These are phyloP conservation scores for Cylindrotheca closterium DNA, from an alignment of 108 stramenopile genomes.

Conservation along the genomic window DNA sequence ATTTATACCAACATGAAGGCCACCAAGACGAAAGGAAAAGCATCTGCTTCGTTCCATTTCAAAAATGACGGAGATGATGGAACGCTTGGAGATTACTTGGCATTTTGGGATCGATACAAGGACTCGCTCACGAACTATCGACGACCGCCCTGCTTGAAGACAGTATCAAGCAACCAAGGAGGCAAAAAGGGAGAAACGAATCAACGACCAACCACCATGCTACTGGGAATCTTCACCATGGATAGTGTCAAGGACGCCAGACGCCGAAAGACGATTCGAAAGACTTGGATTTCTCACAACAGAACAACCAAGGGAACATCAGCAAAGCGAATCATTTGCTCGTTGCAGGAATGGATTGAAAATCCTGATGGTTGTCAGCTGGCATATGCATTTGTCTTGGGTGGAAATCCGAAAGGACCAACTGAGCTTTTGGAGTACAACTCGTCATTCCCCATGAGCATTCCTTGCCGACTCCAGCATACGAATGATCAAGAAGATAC, in stretches of 20 bases:
- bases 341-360: neutral
- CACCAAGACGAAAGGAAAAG: no score
- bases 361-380: constrained; percentile 20
- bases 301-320: no score
- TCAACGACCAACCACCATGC: neutral
- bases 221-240: constrained; percentile 17
- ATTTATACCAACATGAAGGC: no score
- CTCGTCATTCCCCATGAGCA: constrained; percentile 8
- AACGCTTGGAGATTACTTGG: constrained; percentile 1
- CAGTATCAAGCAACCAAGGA: neutral
- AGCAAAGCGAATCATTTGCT: constrained; percentile 17
- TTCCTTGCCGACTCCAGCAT: neutral
- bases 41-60: neutral
- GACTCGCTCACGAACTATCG: constrained; percentile 4
- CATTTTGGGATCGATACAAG: constrained; percentile 7
- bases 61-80: neutral
- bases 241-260: constrained; percentile 4
- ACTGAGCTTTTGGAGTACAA: constrained; percentile 18
- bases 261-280: constrained; percentile 15
- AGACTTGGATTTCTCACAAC: constrained; percentile 16
- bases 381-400: constrained; percentile 39
- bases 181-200: neutral
- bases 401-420: constrained; percentile 23
- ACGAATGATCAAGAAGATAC: no score
- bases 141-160: neutral